phyloP scores from a whole-genome alignment of 208 protist genomes.

The Crithidia fasciculata region DNA sequence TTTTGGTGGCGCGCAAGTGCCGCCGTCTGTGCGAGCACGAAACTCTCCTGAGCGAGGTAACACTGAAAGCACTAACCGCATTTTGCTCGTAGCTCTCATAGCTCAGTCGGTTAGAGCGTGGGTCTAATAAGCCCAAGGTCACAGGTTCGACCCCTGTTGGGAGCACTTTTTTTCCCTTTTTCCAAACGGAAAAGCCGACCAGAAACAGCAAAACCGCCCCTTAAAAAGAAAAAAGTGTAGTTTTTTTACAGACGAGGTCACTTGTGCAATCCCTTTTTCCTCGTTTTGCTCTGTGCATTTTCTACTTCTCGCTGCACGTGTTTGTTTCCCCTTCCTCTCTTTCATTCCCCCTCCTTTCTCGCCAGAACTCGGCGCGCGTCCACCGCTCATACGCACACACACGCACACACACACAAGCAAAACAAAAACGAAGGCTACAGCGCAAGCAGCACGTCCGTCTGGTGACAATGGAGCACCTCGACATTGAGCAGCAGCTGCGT shows the following conservation, averaged over 20 bases:
- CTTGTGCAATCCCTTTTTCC: too few species aligned
- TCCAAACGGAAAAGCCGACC: background rate
- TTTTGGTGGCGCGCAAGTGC: background rate
- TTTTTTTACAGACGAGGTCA: too few species aligned
- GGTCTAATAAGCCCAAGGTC: slow-evolving; percentile 46
- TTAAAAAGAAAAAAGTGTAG: too few species aligned
- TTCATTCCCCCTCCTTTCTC: too few species aligned
- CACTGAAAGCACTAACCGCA: too few species aligned
- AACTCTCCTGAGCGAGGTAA: too few species aligned
- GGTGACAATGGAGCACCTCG: slow-evolving; percentile 25
- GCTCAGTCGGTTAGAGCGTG: slow-evolving; percentile 38
- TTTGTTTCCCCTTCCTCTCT: slow-evolving; percentile 23
- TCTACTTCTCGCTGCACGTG: background rate
- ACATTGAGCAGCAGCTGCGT: slow-evolving; percentile 59
- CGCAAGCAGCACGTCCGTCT: background rate
- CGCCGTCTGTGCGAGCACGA: too few species aligned
- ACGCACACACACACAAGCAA: background rate
- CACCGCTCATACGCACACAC: background rate
- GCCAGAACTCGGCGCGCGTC: too few species aligned
- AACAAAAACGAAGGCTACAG: background rate
- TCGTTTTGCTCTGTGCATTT: slow-evolving; percentile 12
- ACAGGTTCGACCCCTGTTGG: slow-evolving; percentile 47
- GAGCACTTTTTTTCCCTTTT: slow-evolving; percentile 32
- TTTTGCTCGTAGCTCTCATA: slow-evolving; percentile 19
- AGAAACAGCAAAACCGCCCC: too few species aligned